Evolutionary conservation across 1,284 basidiomycete species (phyloP).

Genomic region (Anthracocystis panici-leucophaei): DNA sequence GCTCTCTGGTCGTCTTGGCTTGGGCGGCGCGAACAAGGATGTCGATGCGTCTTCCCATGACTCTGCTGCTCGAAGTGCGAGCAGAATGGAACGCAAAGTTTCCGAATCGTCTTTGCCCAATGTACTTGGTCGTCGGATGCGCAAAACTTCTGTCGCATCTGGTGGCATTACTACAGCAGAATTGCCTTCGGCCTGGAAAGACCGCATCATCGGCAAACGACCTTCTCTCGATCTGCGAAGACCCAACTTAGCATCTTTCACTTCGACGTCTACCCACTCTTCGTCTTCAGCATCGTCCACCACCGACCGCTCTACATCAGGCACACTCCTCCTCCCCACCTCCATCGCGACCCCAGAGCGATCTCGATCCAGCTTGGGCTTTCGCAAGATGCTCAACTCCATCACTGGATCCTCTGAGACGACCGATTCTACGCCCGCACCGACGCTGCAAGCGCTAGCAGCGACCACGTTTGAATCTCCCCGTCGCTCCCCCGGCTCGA

Average conservation of each 20-base stretch:
- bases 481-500: background rate
- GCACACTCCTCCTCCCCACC: slow-evolving; percentile 4
- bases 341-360: slow-evolving; percentile 1
- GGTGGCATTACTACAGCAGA: slow-evolving; percentile 14
- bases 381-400: slow-evolving; percentile 27
- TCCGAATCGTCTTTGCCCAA: slow-evolving; percentile 18
- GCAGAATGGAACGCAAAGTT: slow-evolving; percentile 7
- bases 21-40: background rate
- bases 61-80: background rate
- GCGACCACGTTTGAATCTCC: slow-evolving; percentile 27
- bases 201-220: slow-evolving; percentile 19
- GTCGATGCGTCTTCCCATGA: background rate
- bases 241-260: slow-evolving; percentile 21
- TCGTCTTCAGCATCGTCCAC: slow-evolving; percentile 1
- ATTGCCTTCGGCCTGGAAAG: slow-evolving; percentile 42
- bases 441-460: slow-evolving; percentile 23
- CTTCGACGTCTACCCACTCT: slow-evolving; percentile 9
- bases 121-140: slow-evolving; percentile 16
- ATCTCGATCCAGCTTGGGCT: slow-evolving; percentile 22
- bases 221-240: slow-evolving; percentile 26
- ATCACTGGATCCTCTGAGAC: slow-evolving; percentile 8
- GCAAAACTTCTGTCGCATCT: slow-evolving; percentile 11
- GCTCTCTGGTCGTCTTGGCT: slow-evolving; percentile 26
- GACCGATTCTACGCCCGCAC: background rate
- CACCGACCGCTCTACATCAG: background rate